Evolutionary conservation across 169 alveolate genomes (phyloP).

Genomic region (Babesia gibsoni): DNA sequence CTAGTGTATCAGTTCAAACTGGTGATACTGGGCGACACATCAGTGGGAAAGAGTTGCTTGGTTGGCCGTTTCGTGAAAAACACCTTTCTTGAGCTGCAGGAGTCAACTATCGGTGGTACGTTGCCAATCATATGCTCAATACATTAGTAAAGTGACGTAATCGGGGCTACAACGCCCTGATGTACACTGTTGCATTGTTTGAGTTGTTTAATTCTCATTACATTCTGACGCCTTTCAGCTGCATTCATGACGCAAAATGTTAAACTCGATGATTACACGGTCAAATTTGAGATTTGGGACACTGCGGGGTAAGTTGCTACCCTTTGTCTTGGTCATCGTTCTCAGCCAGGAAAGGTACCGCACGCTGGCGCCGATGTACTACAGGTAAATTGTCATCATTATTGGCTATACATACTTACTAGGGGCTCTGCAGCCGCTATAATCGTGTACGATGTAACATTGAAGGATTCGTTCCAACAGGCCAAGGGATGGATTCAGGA

Average conservation of each 20-base stretch:
- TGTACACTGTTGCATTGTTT: too few relatives aligned
- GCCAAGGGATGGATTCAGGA: conserved; percentile 89
- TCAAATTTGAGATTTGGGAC: conserved; percentile 90
- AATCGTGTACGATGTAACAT: conserved; percentile 86
- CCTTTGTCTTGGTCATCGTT: background rate
- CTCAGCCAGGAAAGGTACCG: conserved; percentile 82
- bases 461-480: conserved; percentile 81
- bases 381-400: conserved; percentile 59
- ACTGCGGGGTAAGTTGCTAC: conserved; percentile 78
- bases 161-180: too few relatives aligned
- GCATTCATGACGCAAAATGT: conserved; percentile 87
- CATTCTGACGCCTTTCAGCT: too few relatives aligned
- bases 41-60: conserved; percentile 89
- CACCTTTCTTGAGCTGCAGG: conserved; percentile 81
- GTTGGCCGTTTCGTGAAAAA: conserved; percentile 82
- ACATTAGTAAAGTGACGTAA: too few relatives aligned
- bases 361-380: conserved; percentile 86
- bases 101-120: conserved; percentile 88
- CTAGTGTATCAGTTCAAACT: conserved; percentile 53
- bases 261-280: conserved; percentile 73
- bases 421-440: conserved; percentile 91
- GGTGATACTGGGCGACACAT: conserved; percentile 88
- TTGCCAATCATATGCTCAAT: too few relatives aligned
- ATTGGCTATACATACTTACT: background rate
- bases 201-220: too few relatives aligned